Evolutionary conservation across 768 basidiomycete species (phyloP).

Genomic region (Paxillus involutus): DNA sequence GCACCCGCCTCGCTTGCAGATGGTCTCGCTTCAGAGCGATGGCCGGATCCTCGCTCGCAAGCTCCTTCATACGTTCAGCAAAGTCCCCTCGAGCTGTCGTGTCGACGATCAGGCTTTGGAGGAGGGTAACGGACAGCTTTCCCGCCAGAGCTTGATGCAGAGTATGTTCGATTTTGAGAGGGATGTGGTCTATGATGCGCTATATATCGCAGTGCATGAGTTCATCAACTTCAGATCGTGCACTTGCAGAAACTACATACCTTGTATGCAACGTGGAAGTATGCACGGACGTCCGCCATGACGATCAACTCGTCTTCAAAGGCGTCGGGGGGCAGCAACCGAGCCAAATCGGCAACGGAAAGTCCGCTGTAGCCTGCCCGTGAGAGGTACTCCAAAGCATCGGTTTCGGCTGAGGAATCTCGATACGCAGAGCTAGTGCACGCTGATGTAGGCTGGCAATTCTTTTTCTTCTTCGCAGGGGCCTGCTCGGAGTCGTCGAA

Average conservation of each 20-base stretch:
- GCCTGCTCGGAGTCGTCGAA: too few species aligned
- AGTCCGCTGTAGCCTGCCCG: conserved; percentile 28
- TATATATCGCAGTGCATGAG: conserved; percentile 16
- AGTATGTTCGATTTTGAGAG: conserved; percentile 46
- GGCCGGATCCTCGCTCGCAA: conserved; percentile 47
- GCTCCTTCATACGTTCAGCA: conserved; percentile 35
- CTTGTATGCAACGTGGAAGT: conserved; percentile 55
- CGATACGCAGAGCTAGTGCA: too few species aligned
- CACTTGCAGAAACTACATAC: conserved; percentile 26
- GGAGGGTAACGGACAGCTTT: conserved; percentile 35
- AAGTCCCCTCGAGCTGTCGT: conserved; percentile 9
- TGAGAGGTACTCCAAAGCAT: conserved; percentile 29
- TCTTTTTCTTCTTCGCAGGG: too few species aligned
- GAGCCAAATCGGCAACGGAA: conserved; percentile 22
- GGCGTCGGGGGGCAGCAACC: conserved; percentile 23
- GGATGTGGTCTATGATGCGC: conserved; percentile 57
- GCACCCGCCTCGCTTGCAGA: conserved; percentile 30
- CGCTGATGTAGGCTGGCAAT: too few species aligned
- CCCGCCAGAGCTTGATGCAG: conserved; percentile 41
- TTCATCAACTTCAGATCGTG: neutral
- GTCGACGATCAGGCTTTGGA: conserved; percentile 31
- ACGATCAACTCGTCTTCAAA: conserved; percentile 46
- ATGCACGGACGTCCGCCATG: conserved; percentile 58
- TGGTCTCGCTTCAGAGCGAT: conserved; percentile 36
- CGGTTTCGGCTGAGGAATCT: too few species aligned